These are phyloP conservation scores for Fusarium lyarnte DNA, from an alignment of 2,329 filamentous ascomycete species.

Conservation along the genomic window DNA sequence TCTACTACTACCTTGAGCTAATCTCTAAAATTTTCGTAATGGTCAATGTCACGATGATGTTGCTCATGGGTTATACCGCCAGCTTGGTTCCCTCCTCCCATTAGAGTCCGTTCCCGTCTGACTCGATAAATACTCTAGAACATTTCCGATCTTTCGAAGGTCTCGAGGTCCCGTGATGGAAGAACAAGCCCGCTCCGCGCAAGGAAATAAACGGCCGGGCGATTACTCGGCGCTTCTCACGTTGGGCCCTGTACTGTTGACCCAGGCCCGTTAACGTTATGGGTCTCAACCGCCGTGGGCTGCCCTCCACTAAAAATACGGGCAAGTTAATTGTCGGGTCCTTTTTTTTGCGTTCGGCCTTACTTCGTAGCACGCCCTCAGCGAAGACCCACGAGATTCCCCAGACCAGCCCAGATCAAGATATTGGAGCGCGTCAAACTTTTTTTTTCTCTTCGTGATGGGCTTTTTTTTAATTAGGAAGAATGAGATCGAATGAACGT, in stretches of 20 bases:
- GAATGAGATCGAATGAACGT: not conserved
- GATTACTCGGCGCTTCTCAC: constrained; percentile 52
- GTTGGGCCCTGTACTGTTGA: not conserved
- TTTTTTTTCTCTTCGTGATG: constrained; percentile 12
- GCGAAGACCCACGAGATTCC: constrained; percentile 42
- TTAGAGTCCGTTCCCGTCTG: constrained; percentile 4
- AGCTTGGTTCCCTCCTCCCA: constrained; percentile 13
- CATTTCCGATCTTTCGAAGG: too few species aligned
- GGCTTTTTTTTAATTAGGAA: not conserved
- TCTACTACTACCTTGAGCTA: not conserved
- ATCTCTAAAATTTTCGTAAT: not conserved
- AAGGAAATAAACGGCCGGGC: constrained; percentile 44
- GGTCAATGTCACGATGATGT: not conserved
- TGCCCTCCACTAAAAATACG: constrained; percentile 10
- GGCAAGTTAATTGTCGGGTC: not conserved
- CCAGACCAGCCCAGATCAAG: constrained; percentile 41
- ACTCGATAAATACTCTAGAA: constrained; percentile 8
- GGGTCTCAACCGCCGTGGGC: constrained; percentile 30
- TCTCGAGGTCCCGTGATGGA: constrained; percentile 8
- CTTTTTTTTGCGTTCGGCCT: constrained; percentile 37
- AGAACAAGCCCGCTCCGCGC: not conserved
- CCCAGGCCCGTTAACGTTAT: constrained; percentile 36
- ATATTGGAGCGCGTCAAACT: constrained; percentile 36
- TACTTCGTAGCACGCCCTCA: constrained; percentile 46
- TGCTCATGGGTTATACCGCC: constrained; percentile 5